A percentile compares a stretch with the other conserved stretches of the same genome.
These are phyloP conservation scores for Magnolia kwangsiensis DNA, from an alignment of 164 flowering plant species.

Conservation along the genomic window DNA sequence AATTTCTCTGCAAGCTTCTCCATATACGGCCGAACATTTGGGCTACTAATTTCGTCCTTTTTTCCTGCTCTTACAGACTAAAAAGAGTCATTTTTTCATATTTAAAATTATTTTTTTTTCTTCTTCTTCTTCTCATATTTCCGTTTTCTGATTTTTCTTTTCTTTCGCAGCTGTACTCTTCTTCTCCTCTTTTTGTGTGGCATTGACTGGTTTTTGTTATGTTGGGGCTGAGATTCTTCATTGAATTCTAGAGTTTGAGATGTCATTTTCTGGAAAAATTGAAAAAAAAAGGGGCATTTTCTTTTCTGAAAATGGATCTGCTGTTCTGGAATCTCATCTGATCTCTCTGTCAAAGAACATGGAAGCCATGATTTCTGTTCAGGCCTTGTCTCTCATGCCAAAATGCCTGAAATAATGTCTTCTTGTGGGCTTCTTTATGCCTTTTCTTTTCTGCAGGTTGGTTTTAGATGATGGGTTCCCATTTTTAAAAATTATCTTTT, in stretches of 20 bases:
- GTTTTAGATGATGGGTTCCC: background rate
- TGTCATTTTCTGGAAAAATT: background rate
- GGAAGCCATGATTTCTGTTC: slow-evolving; percentile 35
- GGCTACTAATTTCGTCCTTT: slow-evolving; percentile 32
- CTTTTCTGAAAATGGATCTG: slow-evolving; percentile 48
- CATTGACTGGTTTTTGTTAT: slow-evolving; percentile 11
- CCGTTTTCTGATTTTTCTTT: background rate
- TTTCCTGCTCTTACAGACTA: slow-evolving; percentile 20
- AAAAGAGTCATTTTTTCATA: slow-evolving; percentile 1
- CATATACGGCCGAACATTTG: slow-evolving; percentile 31
- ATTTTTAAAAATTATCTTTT: background rate
- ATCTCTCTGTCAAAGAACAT: slow-evolving; percentile 16
- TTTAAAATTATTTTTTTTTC: background rate
- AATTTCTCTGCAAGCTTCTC: slow-evolving; percentile 25
- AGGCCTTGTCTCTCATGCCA: slow-evolving; percentile 32
- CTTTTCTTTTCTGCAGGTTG: background rate
- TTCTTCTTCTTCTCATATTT: background rate
- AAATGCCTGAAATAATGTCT: slow-evolving; percentile 21
- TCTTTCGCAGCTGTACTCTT: slow-evolving; percentile 6
- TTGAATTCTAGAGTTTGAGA: slow-evolving; percentile 33
- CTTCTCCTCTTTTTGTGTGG: slow-evolving; percentile 1
- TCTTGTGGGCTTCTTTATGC: slow-evolving; percentile 8
- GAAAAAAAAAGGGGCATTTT: slow-evolving; percentile 20
- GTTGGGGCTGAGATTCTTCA: slow-evolving; percentile 21
- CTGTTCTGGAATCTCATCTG: slow-evolving; percentile 24